Percentiles rank a stretch among this genome's conserved stretches.
Evolutionary conservation across 768 basidiomycete species (phyloP).

Genomic region (Podaxis mareebaensis): DNA sequence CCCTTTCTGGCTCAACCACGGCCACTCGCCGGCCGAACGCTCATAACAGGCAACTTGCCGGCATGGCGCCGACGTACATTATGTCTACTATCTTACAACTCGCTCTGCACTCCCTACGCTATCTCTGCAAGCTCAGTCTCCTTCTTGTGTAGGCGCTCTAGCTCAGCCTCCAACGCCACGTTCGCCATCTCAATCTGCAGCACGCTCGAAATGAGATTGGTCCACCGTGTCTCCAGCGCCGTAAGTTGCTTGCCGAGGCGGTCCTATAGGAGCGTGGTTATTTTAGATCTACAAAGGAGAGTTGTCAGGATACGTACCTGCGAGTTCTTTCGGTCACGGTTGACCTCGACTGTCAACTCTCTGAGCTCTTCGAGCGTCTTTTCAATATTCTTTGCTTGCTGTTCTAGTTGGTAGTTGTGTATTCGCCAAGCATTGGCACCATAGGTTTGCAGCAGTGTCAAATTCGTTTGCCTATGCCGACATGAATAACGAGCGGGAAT

Average conservation of each 20-base stretch:
- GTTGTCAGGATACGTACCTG: slow-evolving; percentile 52
- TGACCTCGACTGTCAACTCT: slow-evolving; percentile 80
- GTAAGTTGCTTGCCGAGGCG: slow-evolving; percentile 78
- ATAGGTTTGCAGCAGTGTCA: slow-evolving; percentile 80
- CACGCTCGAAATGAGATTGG: slow-evolving; percentile 86
- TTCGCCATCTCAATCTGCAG: slow-evolving; percentile 97
- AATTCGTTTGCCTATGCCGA: slow-evolving; percentile 70
- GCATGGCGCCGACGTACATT: slow-evolving; percentile 14
- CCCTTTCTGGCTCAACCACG: slow-evolving; percentile 21
- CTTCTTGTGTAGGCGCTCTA: slow-evolving; percentile 56
- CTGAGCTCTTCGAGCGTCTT: slow-evolving; percentile 74
- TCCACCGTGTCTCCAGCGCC: slow-evolving; percentile 86
- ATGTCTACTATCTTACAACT: not conserved
- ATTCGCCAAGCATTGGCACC: slow-evolving; percentile 91
- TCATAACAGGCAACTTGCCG: slow-evolving; percentile 17
- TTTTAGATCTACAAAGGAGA: slow-evolving; percentile 1
- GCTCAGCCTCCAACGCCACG: slow-evolving; percentile 80
- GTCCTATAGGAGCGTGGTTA: slow-evolving; percentile 47
- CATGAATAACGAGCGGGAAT: not conserved
- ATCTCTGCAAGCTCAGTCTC: slow-evolving; percentile 63
- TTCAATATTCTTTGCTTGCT: slow-evolving; percentile 71
- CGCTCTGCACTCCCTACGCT: slow-evolving; percentile 18
- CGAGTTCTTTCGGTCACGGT: slow-evolving; percentile 83
- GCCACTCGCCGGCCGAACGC: slow-evolving; percentile 21
- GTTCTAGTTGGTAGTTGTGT: slow-evolving; percentile 86